Percentiles rank a stretch among this genome's conserved stretches.
phyloP scores from a whole-genome alignment of 2,329 filamentous ascomycete genomes.

The Hymenoscyphus salicellus region DNA sequence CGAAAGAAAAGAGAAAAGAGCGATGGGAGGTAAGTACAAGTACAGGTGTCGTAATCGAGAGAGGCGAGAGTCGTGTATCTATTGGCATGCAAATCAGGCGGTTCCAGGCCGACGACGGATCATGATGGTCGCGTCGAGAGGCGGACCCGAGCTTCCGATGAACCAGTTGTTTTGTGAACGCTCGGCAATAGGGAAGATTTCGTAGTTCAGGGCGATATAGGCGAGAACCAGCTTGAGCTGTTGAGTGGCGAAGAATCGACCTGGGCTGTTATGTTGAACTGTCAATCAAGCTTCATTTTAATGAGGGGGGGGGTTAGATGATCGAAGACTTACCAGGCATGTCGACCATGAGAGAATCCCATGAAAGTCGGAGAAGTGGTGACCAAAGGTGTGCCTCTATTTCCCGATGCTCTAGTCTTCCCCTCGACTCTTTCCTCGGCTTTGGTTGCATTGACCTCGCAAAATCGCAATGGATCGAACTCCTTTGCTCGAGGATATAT shows the following conservation, averaged over 20 bases:
- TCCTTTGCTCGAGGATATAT: conserved; percentile 18
- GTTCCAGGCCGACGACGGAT: conserved; percentile 26
- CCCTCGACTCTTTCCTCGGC: not conserved
- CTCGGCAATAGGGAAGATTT: conserved; percentile 25
- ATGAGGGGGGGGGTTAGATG: conserved; percentile 7
- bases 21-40: not conserved
- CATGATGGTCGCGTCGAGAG: conserved; percentile 33
- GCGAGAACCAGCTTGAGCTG: conserved; percentile 30
- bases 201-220: conserved; percentile 28
- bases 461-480: conserved; percentile 26
- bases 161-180: conserved; percentile 37
- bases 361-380: conserved; percentile 28
- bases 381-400: conserved; percentile 26
- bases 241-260: conserved; percentile 27
- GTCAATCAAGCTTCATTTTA: conserved; percentile 20
- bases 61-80: not conserved
- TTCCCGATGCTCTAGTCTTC: conserved; percentile 10
- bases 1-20: not conserved
- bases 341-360: conserved; percentile 34
- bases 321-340: conserved; percentile 32
- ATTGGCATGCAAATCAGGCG: not conserved
- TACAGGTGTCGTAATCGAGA: not conserved
- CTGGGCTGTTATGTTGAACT: conserved; percentile 22
- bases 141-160: conserved; percentile 32
- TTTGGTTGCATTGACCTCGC: not conserved